Evolutionary conservation across 768 basidiomycete species (phyloP).

Genomic region (Pisolithus sp.): DNA sequence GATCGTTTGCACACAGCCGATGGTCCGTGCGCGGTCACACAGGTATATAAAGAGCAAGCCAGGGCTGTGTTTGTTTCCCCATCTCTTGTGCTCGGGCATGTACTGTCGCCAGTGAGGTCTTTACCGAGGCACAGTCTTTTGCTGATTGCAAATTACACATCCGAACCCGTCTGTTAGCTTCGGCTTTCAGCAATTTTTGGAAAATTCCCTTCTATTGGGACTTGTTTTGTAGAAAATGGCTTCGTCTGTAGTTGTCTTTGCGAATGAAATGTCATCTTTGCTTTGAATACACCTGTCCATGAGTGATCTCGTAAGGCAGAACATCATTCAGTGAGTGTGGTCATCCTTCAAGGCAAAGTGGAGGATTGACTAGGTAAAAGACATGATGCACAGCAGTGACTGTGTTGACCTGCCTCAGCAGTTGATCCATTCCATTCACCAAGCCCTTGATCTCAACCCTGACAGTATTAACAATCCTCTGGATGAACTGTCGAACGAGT

Average conservation of each 20-base stretch:
- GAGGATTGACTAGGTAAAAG: background rate
- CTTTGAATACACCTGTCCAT: no score
- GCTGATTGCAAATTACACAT: conserved; percentile 96
- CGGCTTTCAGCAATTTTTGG: conserved; percentile 91
- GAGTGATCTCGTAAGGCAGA: no score
- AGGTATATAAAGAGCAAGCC: conserved; percentile 33
- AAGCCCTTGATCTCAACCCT: conserved; percentile 52
- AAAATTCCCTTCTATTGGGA: conserved; percentile 24
- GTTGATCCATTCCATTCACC: conserved; percentile 62
- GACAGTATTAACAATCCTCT: conserved; percentile 44
- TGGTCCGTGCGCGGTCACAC: conserved; percentile 45
- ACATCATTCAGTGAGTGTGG: no score
- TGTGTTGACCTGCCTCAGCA: conserved; percentile 57
- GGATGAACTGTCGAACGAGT: conserved; percentile 51
- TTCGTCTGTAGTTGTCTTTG: background rate
- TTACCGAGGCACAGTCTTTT: conserved; percentile 90
- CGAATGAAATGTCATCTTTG: background rate
- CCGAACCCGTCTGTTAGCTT: conserved; percentile 90
- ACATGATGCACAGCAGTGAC: background rate
- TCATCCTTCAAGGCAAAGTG: no score
- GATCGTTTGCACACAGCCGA: background rate
- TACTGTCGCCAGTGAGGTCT: conserved; percentile 94
- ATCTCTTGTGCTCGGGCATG: conserved; percentile 95
- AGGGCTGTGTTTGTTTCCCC: conserved; percentile 19
- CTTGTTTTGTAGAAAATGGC: background rate